Percentiles rank a stretch among this genome's conserved stretches.
Evolutionary conservation across 2,329 filamentous ascomycete genomes (phyloP).

Genomic region (Cytospora chrysosperma): DNA sequence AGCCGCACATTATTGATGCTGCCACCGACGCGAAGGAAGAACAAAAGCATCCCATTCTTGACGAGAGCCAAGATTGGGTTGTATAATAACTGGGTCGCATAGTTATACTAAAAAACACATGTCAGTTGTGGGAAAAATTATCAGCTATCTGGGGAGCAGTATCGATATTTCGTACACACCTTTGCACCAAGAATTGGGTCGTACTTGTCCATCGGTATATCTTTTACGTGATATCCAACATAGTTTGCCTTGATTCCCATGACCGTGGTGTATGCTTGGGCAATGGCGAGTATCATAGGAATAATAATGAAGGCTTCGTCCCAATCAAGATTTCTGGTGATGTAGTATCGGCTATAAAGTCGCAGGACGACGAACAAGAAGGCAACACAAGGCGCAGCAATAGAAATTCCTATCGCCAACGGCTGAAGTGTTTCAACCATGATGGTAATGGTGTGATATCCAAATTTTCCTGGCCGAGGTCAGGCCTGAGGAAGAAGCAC

Average conservation of each 20-base stretch:
- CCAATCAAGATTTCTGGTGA: constrained; percentile 10
- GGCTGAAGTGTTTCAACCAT: constrained; percentile 14
- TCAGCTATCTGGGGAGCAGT: background rate
- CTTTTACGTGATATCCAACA: constrained; percentile 14
- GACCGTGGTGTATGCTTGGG: constrained; percentile 11
- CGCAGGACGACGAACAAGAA: constrained; percentile 13
- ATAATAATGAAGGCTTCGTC: constrained; percentile 14
- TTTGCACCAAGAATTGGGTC: constrained; percentile 24
- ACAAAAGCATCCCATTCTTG: constrained; percentile 46
- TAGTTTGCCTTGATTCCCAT: constrained; percentile 13
- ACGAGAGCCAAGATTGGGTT: constrained; percentile 46
- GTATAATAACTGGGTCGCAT: constrained; percentile 42
- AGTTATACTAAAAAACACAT: constrained; percentile 31
- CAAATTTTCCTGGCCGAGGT: background rate
- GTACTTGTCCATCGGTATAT: constrained; percentile 24
- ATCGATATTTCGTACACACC: background rate
- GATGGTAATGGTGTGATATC: background rate
- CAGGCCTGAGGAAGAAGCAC: background rate
- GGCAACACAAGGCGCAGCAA: constrained; percentile 12
- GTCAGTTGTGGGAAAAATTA: background rate
- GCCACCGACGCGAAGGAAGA: constrained; percentile 42
- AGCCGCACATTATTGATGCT: constrained; percentile 36
- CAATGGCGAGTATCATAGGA: constrained; percentile 14
- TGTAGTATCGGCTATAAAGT: constrained; percentile 13
- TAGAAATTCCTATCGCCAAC: constrained; percentile 3